Evolutionary conservation across 352 stramenopile genomes (phyloP).

Genomic region (Phytophthora rubi): DNA sequence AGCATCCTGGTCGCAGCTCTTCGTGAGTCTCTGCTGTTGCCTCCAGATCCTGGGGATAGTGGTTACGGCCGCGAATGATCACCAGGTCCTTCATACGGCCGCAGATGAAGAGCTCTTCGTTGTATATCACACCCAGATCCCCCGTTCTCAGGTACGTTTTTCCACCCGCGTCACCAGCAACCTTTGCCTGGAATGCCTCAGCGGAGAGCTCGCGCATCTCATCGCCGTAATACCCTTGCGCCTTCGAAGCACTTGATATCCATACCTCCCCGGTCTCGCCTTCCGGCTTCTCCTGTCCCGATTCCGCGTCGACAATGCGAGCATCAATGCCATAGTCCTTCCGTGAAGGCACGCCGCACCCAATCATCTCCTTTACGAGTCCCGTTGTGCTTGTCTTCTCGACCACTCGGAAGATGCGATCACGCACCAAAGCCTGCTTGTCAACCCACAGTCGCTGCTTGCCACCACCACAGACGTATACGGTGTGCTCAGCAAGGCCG

Average conservation of each 20-base stretch:
- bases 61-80: conserved; percentile 98
- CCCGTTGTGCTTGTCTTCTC: conserved; percentile 22
- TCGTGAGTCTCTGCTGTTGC: conserved; percentile 86
- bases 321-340: conserved; percentile 92
- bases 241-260: conserved; percentile 92
- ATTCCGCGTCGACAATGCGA: conserved; percentile 93
- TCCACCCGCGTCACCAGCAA: conserved; percentile 46
- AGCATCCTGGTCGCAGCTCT: conserved; percentile 94
- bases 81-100: conserved; percentile 99
- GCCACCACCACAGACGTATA: conserved; percentile 97
- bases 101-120: conserved; percentile 97
- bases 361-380: conserved; percentile 86
- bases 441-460: conserved; percentile 90
- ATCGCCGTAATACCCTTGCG: conserved; percentile 92
- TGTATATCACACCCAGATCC: conserved; percentile 97
- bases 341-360: conserved; percentile 91
- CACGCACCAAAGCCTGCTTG: conserved; percentile 89
- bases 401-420: conserved; percentile 59
- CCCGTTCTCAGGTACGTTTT: conserved; percentile 93
- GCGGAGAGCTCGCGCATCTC: conserved; percentile 82
- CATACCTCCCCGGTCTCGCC: conserved; percentile 89
- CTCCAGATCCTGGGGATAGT: conserved; percentile 99
- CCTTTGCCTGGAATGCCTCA: conserved; percentile 89
- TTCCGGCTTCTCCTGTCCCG: conserved; percentile 42
- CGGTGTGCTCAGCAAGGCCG: conserved; percentile 99